Evolutionary conservation across 768 basidiomycete species (phyloP), one percentile per base, ranked within the genome.

Genomic region (Amanita subjunquillea): DNA sequence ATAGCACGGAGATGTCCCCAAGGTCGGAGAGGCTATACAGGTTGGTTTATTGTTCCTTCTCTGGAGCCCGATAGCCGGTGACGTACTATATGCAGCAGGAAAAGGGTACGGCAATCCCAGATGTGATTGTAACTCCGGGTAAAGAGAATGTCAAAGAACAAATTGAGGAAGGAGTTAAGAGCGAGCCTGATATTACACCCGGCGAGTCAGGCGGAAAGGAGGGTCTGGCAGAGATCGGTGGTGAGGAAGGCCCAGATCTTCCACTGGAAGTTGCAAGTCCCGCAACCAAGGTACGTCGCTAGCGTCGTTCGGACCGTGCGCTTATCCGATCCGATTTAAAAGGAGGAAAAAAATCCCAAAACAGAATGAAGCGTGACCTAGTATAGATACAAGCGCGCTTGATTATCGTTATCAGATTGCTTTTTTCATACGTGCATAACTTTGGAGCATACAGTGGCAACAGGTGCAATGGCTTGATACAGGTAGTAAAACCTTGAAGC

Each of bases 1-100:
- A n/a, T 13, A 58, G 58, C 55, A 54, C 22, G 53, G 42, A 39
- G 58, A 58, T 38, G 56, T 38, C 22, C 58, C 56, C 46, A 54
- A 54, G 25, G 53, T 50, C 22, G 56, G 46, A 10, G 48, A 42
- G n/a, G 50, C 47, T 6, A n/a, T 32, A 20, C 49, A 42, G 48
- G 48, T 44, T 29, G 27, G 50, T 51, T 40, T 29, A 34, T 34
- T n/a, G 2, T 20, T 9, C 9, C 9, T 46, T 44, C 38, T 6
- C 9, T 9, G 36, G 6, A 6, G 15, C 20, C 9, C 22, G 12
- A 13, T 6, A 4, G 9, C 44, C 17, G 9, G 27, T 43, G 20
- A 43, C 12, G 7, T 20, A 15, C 2, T 10, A 17, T 36, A 23
- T 9, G 13, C 13, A 25, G 17, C 23, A 44, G 43, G 41, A 44